These are phyloP conservation scores for Phytophthora litchii DNA, from an alignment of 352 stramenopile genomes.

Conservation along the genomic window DNA sequence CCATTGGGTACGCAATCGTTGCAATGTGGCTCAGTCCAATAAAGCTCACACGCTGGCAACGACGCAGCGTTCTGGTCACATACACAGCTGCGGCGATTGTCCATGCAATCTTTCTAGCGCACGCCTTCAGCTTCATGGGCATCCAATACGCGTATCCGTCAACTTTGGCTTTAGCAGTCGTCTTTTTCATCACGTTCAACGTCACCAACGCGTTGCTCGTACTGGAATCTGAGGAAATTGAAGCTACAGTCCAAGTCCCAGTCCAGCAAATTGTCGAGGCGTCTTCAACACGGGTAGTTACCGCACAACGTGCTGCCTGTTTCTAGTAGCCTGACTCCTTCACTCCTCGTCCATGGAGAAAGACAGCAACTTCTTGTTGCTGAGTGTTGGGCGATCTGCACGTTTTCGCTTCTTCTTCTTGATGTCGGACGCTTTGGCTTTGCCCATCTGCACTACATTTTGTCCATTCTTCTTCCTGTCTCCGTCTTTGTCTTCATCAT, in stretches of 20 bases:
- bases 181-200: slow-evolving; percentile 65
- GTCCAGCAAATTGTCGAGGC: slow-evolving; percentile 17
- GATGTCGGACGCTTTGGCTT: slow-evolving; percentile 10
- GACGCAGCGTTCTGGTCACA: slow-evolving; percentile 42
- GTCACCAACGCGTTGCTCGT: slow-evolving; percentile 63
- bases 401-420: slow-evolving; percentile 71
- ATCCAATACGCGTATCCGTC: slow-evolving; percentile 43
- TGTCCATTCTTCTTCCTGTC: slow-evolving; percentile 43
- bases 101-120: slow-evolving; percentile 47
- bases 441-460: slow-evolving; percentile 48
- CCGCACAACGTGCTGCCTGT: slow-evolving; percentile 31
- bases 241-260: slow-evolving; percentile 2
- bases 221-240: slow-evolving; percentile 42
- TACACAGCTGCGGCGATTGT: slow-evolving; percentile 41
- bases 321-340: slow-evolving; percentile 14
- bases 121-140: slow-evolving; percentile 27
- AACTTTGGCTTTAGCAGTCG: slow-evolving; percentile 30
- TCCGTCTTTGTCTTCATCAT: slow-evolving; percentile 11
- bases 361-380: slow-evolving; percentile 80
- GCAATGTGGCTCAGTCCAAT: slow-evolving; percentile 60
- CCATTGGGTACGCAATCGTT: slow-evolving; percentile 42
- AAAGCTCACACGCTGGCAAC: slow-evolving; percentile 58
- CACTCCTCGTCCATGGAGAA: slow-evolving; percentile 85
- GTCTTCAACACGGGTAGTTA: slow-evolving; percentile 25
- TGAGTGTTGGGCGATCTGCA: slow-evolving; percentile 45